Evolutionary conservation across 768 basidiomycete genomes (phyloP).

Genomic region (Tulasnella sp.): DNA sequence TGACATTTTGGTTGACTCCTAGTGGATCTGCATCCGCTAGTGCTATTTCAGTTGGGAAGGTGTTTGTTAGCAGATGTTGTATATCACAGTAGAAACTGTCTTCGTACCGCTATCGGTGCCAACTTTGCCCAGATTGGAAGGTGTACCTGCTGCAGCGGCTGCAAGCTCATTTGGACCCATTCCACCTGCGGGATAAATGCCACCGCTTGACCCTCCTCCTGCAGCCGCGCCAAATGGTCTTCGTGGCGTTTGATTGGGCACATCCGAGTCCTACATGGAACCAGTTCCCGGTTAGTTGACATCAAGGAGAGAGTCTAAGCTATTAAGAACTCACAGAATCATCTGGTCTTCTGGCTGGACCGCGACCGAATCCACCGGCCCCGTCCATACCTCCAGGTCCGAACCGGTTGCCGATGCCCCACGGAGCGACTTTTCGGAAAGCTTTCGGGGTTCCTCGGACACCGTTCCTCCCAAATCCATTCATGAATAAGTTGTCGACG

Average conservation of each 20-base stretch:
- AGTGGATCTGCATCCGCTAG: slow-evolving; percentile 94
- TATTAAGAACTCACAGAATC: slow-evolving; percentile 45
- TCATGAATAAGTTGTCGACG: slow-evolving; percentile 33
- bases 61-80: slow-evolving; percentile 24
- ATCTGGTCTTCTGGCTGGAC: slow-evolving; percentile 39
- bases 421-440: slow-evolving; percentile 61
- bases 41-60: slow-evolving; percentile 38
- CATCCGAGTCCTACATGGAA: slow-evolving; percentile 54
- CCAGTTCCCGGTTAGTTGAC: not conserved
- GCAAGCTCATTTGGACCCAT: slow-evolving; percentile 49
- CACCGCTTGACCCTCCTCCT: slow-evolving; percentile 40
- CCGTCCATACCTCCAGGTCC: slow-evolving; percentile 26
- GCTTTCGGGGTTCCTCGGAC: slow-evolving; percentile 39
- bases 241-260: slow-evolving; percentile 55
- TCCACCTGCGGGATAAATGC: slow-evolving; percentile 35
- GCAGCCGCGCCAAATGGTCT: slow-evolving; percentile 47
- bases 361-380: slow-evolving; percentile 56
- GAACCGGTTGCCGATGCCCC: slow-evolving; percentile 59
- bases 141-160: slow-evolving; percentile 56
- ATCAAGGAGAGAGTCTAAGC: not conserved
- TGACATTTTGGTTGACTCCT: slow-evolving; percentile 85
- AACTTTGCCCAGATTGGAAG: slow-evolving; percentile 78
- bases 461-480: slow-evolving; percentile 29
- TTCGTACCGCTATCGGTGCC: slow-evolving; percentile 54
- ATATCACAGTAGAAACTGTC: not conserved